phyloP scores from a whole-genome alignment of 257 asterid genomes.

The Salvia miltiorrhiza region DNA sequence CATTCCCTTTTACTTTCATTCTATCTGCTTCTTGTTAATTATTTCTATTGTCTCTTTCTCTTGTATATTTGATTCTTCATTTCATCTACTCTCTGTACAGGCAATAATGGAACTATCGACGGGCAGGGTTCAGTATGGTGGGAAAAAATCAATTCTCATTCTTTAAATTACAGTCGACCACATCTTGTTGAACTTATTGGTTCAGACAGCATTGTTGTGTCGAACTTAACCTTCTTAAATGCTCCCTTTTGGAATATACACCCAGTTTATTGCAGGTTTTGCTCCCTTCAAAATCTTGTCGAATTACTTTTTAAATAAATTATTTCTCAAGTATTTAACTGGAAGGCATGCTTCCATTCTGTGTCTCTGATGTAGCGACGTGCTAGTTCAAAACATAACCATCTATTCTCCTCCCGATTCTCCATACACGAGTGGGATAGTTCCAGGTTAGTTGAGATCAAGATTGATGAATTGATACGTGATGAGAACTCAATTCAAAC shows the following conservation, averaged over 20 bases:
- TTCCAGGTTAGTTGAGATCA: constrained; percentile 63
- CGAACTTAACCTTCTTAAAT: constrained; percentile 82
- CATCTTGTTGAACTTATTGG: constrained; percentile 69
- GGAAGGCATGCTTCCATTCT: neutral
- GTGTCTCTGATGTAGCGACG: constrained; percentile 51
- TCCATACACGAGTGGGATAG: constrained; percentile 77
- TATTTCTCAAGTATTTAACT: neutral
- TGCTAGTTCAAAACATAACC: constrained; percentile 80
- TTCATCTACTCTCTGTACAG: constrained; percentile 26
- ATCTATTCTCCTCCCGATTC: constrained; percentile 67
- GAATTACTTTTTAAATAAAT: neutral
- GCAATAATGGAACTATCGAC: constrained; percentile 87
- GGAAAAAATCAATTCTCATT: constrained; percentile 48
- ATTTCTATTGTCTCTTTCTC: neutral
- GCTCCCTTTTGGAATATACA: constrained; percentile 86
- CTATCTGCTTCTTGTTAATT: neutral
- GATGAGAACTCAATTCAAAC: neutral
- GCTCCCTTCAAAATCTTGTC: constrained; percentile 1
- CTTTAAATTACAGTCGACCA: constrained; percentile 82
- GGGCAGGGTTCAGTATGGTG: constrained; percentile 96
- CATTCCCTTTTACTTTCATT: neutral
- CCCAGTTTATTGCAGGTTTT: constrained; percentile 93
- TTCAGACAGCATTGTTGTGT: constrained; percentile 61
- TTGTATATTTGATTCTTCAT: neutral
- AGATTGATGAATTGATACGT: neutral